A percentile compares a stretch with the other conserved stretches of the same genome.
These are phyloP conservation scores for Apocynum venetum DNA, from an alignment of 257 asterid genomes.

Conservation along the genomic window DNA sequence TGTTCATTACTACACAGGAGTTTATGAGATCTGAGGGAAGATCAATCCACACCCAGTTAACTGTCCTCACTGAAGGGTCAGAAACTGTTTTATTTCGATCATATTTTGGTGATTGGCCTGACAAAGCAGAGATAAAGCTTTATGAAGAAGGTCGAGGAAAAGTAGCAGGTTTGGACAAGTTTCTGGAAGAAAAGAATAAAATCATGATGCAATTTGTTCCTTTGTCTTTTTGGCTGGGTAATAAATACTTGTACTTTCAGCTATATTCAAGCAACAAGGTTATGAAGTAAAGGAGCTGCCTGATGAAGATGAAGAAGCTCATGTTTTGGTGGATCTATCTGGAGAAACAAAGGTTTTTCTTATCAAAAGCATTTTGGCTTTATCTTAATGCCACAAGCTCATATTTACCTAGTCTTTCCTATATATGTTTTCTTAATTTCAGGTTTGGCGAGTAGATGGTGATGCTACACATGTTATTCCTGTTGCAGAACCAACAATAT, in stretches of 20 bases:
- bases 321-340: slow-evolving; percentile 22
- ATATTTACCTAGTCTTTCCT: background rate
- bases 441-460: slow-evolving; percentile 79
- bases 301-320: slow-evolving; percentile 24
- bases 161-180: slow-evolving; percentile 66
- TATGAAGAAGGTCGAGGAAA: slow-evolving; percentile 71
- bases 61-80: slow-evolving; percentile 60
- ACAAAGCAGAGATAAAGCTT: slow-evolving; percentile 33
- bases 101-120: slow-evolving; percentile 72
- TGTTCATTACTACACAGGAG: slow-evolving; percentile 16
- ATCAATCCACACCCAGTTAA: slow-evolving; percentile 21
- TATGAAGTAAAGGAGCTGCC: slow-evolving; percentile 37
- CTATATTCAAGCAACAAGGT: slow-evolving; percentile 40
- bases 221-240: background rate
- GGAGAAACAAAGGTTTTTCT: slow-evolving; percentile 28
- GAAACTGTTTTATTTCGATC: slow-evolving; percentile 67
- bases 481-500: slow-evolving; percentile 44
- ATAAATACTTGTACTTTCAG: slow-evolving; percentile 19
- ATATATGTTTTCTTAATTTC: slow-evolving; percentile 7
- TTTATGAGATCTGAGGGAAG: slow-evolving; percentile 32
- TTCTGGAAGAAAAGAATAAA: background rate
- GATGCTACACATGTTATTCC: slow-evolving; percentile 41
- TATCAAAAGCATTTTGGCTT: background rate
- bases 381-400: background rate
- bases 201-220: background rate